These are phyloP conservation scores for Lactarius vividus DNA, from an alignment of 768 basidiomycete species.

Conservation along the genomic window DNA sequence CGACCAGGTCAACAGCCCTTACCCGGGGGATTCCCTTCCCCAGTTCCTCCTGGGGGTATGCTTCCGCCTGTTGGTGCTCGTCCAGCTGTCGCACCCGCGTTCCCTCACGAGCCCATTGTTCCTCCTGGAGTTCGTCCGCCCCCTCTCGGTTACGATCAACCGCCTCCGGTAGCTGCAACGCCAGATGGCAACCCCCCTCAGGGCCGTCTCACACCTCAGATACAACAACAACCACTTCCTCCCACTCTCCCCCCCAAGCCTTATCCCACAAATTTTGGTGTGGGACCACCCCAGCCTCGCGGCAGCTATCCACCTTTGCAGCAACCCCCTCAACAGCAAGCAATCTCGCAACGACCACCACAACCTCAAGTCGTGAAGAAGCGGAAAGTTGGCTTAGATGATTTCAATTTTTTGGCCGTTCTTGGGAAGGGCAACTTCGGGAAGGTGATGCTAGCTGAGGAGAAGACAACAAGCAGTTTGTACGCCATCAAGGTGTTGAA, in stretches of 20 bases:
- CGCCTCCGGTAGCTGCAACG: slow-evolving; percentile 4
- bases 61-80: slow-evolving; percentile 40
- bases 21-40: slow-evolving; percentile 28
- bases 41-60: slow-evolving; percentile 29
- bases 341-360: slow-evolving; percentile 37
- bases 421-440: slow-evolving; percentile 99
- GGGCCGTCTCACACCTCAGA: slow-evolving; percentile 20
- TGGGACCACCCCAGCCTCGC: slow-evolving; percentile 15
- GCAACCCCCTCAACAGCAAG: slow-evolving; percentile 28
- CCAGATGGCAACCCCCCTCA: slow-evolving; percentile 15
- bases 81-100: slow-evolving; percentile 37
- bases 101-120: slow-evolving; percentile 38
- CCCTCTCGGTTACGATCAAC: slow-evolving; percentile 24
- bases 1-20: slow-evolving; percentile 28
- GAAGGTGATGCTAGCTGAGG: slow-evolving; percentile 99
- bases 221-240: slow-evolving; percentile 24
- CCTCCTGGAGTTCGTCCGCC: slow-evolving; percentile 27
- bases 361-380: slow-evolving; percentile 46
- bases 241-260: slow-evolving; percentile 24
- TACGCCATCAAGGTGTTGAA: slow-evolving; percentile 99
- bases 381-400: slow-evolving; percentile 93
- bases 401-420: slow-evolving; percentile 98
- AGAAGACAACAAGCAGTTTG: slow-evolving; percentile 84
- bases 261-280: slow-evolving; percentile 8
- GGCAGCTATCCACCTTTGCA: slow-evolving; percentile 12